These are phyloP conservation scores for Neurospora intermedia DNA, from an alignment of 495 filamentous ascomycete genomes.

Conservation along the genomic window DNA sequence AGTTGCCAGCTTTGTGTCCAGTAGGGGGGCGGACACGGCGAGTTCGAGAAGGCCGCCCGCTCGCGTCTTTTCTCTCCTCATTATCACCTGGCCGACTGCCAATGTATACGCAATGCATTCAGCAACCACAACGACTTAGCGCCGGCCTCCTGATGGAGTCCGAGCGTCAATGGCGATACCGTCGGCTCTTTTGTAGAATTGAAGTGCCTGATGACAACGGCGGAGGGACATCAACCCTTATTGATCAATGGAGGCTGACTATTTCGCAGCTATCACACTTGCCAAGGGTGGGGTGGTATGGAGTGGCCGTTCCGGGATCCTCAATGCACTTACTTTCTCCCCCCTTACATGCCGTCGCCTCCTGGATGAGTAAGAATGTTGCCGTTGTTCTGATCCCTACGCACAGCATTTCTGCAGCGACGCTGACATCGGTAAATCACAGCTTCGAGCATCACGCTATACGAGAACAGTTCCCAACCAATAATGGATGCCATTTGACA, in stretches of 20 bases:
- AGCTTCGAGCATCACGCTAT: neutral
- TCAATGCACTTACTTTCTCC: neutral
- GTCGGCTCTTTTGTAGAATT: neutral
- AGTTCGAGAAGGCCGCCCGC: neutral
- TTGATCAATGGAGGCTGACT: neutral
- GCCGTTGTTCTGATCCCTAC: neutral
- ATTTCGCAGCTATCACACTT: neutral
- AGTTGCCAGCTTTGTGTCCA: neutral
- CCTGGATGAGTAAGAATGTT: neutral
- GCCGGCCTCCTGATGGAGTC: neutral
- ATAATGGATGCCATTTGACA: neutral
- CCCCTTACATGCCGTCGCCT: neutral
- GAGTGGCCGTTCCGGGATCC: neutral
- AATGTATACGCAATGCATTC: neutral
- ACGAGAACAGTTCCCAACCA: neutral
- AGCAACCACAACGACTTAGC: neutral
- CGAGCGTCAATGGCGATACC: neutral
- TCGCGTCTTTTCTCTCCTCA: neutral
- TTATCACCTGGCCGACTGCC: neutral
- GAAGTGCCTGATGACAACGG: neutral
- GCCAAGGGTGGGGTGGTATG: neutral
- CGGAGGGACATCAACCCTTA: neutral
- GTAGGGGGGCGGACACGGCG: neutral
- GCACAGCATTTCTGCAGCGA: neutral
- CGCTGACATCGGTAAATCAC: neutral